Evolutionary conservation across 768 basidiomycete species (phyloP).

Genomic region (Tylopilus rubrobrunneus): DNA sequence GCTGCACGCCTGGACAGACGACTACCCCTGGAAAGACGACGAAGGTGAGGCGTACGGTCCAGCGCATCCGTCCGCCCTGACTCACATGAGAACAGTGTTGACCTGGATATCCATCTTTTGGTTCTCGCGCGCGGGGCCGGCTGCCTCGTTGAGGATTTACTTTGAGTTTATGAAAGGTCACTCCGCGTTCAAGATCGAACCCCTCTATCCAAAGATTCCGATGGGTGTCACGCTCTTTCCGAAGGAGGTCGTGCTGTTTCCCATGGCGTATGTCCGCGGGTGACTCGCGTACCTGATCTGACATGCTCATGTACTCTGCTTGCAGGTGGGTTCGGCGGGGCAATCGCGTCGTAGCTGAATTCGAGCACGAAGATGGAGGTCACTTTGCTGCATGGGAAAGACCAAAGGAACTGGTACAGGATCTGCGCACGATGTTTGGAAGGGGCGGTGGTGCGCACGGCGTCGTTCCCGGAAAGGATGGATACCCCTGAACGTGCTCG

Average conservation of each 20-base stretch:
- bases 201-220: conserved; percentile 31
- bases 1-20: conserved; percentile 44
- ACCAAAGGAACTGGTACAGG: conserved; percentile 45
- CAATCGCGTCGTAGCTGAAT: conserved; percentile 43
- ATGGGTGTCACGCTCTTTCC: conserved; percentile 50
- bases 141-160: conserved; percentile 55
- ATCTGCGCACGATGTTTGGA: conserved; percentile 55
- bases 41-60: conserved; percentile 32
- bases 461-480: conserved; percentile 42
- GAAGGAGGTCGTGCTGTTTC: conserved; percentile 37
- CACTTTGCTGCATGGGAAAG: conserved; percentile 57
- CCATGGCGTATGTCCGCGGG: conserved; percentile 32
- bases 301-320: not conserved
- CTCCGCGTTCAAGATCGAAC: not conserved
- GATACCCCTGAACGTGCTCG: conserved; percentile 25
- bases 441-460: conserved; percentile 46
- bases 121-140: conserved; percentile 57
- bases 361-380: conserved; percentile 48
- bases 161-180: conserved; percentile 38
- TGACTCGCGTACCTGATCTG: too few species aligned
- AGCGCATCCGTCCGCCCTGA: not conserved
- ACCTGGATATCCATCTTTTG: conserved; percentile 57
- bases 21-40: conserved; percentile 53
- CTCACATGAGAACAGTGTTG: conserved; percentile 37
- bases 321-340: conserved; percentile 40